Conservation (phyloP, 257 asterid species). For the Plectranthus barbatus region DNA sequence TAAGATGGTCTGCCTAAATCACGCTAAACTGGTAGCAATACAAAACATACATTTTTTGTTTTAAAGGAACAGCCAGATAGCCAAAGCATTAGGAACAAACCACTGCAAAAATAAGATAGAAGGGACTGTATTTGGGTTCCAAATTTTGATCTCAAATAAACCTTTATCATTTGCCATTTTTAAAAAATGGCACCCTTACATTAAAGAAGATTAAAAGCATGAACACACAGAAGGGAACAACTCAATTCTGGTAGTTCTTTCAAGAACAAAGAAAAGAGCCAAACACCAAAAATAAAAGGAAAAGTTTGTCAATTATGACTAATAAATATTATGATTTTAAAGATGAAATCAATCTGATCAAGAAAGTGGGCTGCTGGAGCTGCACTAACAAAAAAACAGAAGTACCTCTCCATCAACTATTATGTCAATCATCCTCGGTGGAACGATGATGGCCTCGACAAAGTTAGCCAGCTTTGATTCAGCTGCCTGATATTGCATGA, state of each 20-base stretch:
- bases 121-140: neutral
- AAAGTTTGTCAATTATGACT: too few species aligned
- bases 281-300: too few species aligned
- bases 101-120: neutral
- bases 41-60: neutral
- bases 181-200: neutral
- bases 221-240: too few species aligned
- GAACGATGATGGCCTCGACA: slow-evolving; percentile 94
- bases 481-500: slow-evolving; percentile 57
- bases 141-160: neutral
- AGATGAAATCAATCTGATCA: slow-evolving; percentile 5
- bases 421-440: slow-evolving; percentile 95
- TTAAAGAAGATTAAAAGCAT: too few species aligned
- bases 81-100: neutral
- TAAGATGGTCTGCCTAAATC: neutral
- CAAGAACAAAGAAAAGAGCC: too few species aligned
- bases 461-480: slow-evolving; percentile 89
- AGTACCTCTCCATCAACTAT: slow-evolving; percentile 94
- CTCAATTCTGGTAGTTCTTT: too few species aligned
- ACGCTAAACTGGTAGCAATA: neutral
- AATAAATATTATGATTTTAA: too few species aligned
- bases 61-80: neutral
- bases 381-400: slow-evolving; percentile 10
- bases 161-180: neutral
- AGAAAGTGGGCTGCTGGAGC: neutral